Evolutionary conservation across 164 flowering plant species (phyloP).

Genomic region (Saururus chinensis): DNA sequence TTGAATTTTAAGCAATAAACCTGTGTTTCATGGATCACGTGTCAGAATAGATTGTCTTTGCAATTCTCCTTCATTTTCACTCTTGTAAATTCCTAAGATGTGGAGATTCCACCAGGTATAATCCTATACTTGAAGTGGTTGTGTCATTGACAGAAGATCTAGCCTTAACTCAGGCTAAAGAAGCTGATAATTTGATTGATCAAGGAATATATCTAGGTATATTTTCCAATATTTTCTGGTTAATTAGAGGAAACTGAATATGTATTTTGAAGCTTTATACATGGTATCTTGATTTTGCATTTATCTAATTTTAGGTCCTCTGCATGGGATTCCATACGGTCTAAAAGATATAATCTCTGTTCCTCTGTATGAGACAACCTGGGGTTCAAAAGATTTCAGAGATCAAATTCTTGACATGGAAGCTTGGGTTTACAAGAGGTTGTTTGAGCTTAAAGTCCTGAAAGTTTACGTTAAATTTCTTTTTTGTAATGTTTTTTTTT

Average conservation of each 20-base stretch:
- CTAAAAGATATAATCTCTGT: constrained; percentile 87
- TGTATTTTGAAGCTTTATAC: not conserved
- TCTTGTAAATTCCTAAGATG: not conserved
- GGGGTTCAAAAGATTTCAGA: constrained; percentile 74
- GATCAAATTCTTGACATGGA: constrained; percentile 74
- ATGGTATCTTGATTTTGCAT: not conserved
- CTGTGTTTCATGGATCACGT: not conserved
- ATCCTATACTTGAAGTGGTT: constrained; percentile 63
- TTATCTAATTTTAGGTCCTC: constrained; percentile 52
- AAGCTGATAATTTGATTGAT: constrained; percentile 63
- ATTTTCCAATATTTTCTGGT: not conserved
- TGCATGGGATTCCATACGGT: constrained; percentile 95
- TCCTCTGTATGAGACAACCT: constrained; percentile 70
- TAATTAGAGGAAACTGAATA: no score
- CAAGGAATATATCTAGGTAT: constrained; percentile 71
- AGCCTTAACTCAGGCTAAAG: constrained; percentile 71
- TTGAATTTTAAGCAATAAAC: not conserved
- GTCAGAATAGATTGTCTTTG: not conserved
- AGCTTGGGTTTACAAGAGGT: constrained; percentile 97
- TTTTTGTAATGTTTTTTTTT: not conserved
- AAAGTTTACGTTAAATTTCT: not conserved
- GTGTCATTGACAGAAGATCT: constrained; percentile 71
- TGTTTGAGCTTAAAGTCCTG: not conserved
- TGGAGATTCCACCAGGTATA: constrained; percentile 30
- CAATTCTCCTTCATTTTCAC: not conserved